These are phyloP conservation scores for button mushroom (Agaricus bisporus) DNA, from an alignment of 768 basidiomycete genomes.

Conservation along the genomic window DNA sequence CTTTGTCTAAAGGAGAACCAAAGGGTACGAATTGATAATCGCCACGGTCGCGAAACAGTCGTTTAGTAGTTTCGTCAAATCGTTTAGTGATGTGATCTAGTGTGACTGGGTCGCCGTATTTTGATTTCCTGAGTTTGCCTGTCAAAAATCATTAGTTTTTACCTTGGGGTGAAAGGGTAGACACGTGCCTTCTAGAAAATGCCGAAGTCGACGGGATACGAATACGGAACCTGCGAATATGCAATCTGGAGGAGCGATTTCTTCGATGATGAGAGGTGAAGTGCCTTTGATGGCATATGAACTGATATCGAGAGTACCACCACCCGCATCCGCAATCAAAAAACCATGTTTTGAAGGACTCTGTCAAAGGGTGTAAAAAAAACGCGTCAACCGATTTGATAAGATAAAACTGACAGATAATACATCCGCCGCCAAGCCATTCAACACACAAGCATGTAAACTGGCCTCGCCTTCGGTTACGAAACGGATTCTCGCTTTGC, in stretches of 20 bases:
- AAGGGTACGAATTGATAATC: slow-evolving; percentile 71
- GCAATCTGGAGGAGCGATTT: slow-evolving; percentile 82
- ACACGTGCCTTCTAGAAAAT: slow-evolving; percentile 59
- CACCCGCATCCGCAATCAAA: slow-evolving; percentile 75
- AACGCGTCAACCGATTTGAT: background rate
- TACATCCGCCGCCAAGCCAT: slow-evolving; percentile 71
- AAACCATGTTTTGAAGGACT: slow-evolving; percentile 73
- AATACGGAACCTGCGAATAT: slow-evolving; percentile 82
- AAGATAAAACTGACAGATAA: slow-evolving; percentile 49
- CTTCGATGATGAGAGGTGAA: slow-evolving; percentile 69
- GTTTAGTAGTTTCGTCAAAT: slow-evolving; percentile 81
- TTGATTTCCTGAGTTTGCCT: slow-evolving; percentile 72
- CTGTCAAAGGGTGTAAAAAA: slow-evolving; percentile 26
- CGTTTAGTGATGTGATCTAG: slow-evolving; percentile 75
- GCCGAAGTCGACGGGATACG: slow-evolving; percentile 68
- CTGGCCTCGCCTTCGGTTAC: slow-evolving; percentile 84
- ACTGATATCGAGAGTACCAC: slow-evolving; percentile 77
- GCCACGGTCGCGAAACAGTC: slow-evolving; percentile 63
- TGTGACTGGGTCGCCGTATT: slow-evolving; percentile 64
- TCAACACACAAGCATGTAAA: slow-evolving; percentile 74
- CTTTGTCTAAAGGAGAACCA: slow-evolving; percentile 76
- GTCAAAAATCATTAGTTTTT: background rate
- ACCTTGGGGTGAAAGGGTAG: background rate
- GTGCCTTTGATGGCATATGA: slow-evolving; percentile 72
- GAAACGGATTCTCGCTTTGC: slow-evolving; percentile 67